Evolutionary conservation across 306 rosid genomes (phyloP), one percentile per base, ranked within the genome.

Genomic region (Cucurbita pepo): DNA sequence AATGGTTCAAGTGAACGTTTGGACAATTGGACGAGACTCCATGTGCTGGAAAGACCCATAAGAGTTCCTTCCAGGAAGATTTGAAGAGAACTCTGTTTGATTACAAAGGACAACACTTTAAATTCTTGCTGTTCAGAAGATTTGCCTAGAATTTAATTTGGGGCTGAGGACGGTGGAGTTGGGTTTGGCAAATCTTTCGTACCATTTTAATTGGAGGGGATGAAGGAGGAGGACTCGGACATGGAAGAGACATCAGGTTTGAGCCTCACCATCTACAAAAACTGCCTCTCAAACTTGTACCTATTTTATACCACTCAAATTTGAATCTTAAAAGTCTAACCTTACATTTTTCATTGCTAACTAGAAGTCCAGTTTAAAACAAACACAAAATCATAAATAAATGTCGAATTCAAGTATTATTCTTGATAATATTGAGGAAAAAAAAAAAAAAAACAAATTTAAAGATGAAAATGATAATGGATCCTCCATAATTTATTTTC

Each of bases 41-140:
- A 4, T 21, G 2, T 15, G 18, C 65, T 81, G 84, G 88, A 76
- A 58, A n/a, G 21, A 77, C 15, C 89, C 88, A 16, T 75, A 81
- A 10, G 86, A 84, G 56, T 86, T 86, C 75, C 25, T 53, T 44
- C 90, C 90, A 6, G 85, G 82, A 69, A 79, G 88, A 67, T 88
- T 86, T 55, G 3, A 18, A 2, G 82, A 73, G 8, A 64, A 75
- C 52, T 30, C n/a, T 70, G 0, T 21, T 80, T 4, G 86, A 88
- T 63, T 82, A 30, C 25, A 82, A 63, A 75, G 85, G 88, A 2
- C 86, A 82, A 5, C 55, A 84, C 30, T 81, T 55, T 8, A 83
- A 84, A 76, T 41, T 64, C 4, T 71, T 88, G 76, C 81, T 87
- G 2, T 86, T 86, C 55, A 90, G 94, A 79, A 88, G 36, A 61